Evolutionary conservation across 768 basidiomycete genomes (phyloP), one percentile per base, ranked within the genome.

Genomic region (Rhodotorula diobovata): DNA sequence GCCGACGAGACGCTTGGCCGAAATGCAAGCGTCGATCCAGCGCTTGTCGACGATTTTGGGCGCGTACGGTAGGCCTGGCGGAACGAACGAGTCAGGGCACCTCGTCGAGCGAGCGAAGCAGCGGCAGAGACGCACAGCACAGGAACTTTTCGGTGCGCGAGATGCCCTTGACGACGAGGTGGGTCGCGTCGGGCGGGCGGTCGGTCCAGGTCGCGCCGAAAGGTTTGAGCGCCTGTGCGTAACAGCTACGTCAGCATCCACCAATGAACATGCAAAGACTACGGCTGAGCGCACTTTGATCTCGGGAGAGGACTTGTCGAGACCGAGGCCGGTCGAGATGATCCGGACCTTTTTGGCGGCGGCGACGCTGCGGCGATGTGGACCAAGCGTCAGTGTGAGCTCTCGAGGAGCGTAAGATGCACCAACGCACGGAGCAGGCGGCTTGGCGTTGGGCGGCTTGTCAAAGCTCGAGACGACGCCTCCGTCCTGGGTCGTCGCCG

Each of bases 111-210:
- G 28, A 15, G 21, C 0, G 3, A 28, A 20, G 14, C 14, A 43
- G 6, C 8, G 14, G 11, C 14, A 12, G 41, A n/a, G 35, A 62
- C 70, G 28, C 28, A 71, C 73, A 62, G 75, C 87, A 87, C 0
- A 96, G 83, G 78, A 95, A 89, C 79, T 95, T 96, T 78, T 93
- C 90, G 2, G 93, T 95, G 10, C 93, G 85, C 11, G 88, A 86
- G 35, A 94, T 82, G 37, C 83, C 82, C 45, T 84, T 85, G 18
- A 86, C 85, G 58, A 95, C 80, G 21, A 96, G 83, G 80, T 94
- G 90, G 0, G 91, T 95, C 76, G 89, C 91, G 64, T 91, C 87
- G 2, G 79, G 77, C 0, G 88, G 83, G 45, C 86, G 84, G 4
- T 84, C 83, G 15, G 86, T 86, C 67, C 87, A 81, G 72, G 85